Percentiles rank a stretch among this genome's conserved stretches.
phyloP scores from a whole-genome alignment of 192 early-diverging fungal species.

The Linnemannia schmuckeri region DNA sequence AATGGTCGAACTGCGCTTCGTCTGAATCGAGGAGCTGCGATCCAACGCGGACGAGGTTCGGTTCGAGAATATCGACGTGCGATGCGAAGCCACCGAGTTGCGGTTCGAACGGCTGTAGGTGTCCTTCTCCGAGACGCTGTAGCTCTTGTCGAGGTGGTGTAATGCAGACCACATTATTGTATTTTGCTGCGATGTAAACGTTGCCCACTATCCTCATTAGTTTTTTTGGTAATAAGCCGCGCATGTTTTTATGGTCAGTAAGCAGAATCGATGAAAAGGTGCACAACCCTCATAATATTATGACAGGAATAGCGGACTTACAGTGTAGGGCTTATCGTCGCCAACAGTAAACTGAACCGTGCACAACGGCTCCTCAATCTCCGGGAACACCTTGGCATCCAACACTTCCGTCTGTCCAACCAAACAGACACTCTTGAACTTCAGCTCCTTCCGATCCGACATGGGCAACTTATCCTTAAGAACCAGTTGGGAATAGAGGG shows the following conservation, averaged over 20 bases:
- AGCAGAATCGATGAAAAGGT: not conserved
- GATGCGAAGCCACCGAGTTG: too few species aligned
- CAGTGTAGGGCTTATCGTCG: constrained; percentile 12
- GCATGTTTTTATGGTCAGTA: not conserved
- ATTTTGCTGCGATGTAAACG: constrained; percentile 1
- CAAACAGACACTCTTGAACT: constrained; percentile 13
- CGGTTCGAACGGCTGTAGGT: too few species aligned
- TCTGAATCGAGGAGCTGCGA: too few species aligned
- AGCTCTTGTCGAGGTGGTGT: not conserved
- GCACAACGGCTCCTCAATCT: not conserved
- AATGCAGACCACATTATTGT: not conserved
- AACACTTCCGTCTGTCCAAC: constrained; percentile 9
- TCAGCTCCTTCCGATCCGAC: not conserved
- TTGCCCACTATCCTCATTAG: constrained; percentile 4
- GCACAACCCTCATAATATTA: too few species aligned
- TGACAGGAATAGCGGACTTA: not conserved
- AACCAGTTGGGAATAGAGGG: not conserved
- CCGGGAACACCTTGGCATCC: constrained; percentile 11
- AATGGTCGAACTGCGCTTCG: too few species aligned
- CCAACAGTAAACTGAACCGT: not conserved
- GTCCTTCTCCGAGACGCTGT: too few species aligned
- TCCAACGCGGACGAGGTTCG: too few species aligned
- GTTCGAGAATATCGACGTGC: too few species aligned
- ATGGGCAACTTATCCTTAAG: not conserved
- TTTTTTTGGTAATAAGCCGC: not conserved